These are phyloP conservation scores for Alternaria conjuncta DNA, from an alignment of 2,329 filamentous ascomycete species.

Conservation along the genomic window DNA sequence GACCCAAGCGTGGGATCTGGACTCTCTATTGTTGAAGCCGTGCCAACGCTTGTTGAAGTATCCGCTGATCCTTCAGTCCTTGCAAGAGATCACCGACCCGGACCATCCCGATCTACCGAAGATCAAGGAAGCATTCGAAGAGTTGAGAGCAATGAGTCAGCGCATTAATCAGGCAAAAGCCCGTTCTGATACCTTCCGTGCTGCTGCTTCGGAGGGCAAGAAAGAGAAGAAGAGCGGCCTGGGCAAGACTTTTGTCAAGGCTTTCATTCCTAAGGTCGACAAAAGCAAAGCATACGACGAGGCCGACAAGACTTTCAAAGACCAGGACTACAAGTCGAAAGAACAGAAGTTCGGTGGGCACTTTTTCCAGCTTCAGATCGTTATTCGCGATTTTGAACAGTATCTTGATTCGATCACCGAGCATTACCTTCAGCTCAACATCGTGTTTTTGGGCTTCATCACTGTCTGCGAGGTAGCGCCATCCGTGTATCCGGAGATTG, in stretches of 20 bases:
- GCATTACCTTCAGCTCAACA: constrained; percentile 82
- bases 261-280: constrained; percentile 87
- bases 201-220: constrained; percentile 43
- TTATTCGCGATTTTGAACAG: constrained; percentile 90
- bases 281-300: constrained; percentile 78
- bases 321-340: constrained; percentile 79
- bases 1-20: constrained; percentile 91
- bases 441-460: constrained; percentile 82
- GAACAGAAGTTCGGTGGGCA: constrained; percentile 91
- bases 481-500: constrained; percentile 73
- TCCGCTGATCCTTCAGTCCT: constrained; percentile 79
- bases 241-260: constrained; percentile 82
- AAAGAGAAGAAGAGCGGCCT: constrained; percentile 43
- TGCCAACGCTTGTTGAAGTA: constrained; percentile 96
- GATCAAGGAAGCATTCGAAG: constrained; percentile 75
- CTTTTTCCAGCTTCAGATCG: constrained; percentile 89
- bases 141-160: constrained; percentile 66
- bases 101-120: constrained; percentile 82
- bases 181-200: constrained; percentile 80
- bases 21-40: constrained; percentile 95
- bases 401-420: constrained; percentile 82
- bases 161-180: constrained; percentile 95
- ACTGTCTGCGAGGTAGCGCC: constrained; percentile 74
- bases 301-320: constrained; percentile 70
- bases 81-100: constrained; percentile 78